Conservation (phyloP, 2,329 filamentous ascomycete species). For the Onygena corvina region DNA sequence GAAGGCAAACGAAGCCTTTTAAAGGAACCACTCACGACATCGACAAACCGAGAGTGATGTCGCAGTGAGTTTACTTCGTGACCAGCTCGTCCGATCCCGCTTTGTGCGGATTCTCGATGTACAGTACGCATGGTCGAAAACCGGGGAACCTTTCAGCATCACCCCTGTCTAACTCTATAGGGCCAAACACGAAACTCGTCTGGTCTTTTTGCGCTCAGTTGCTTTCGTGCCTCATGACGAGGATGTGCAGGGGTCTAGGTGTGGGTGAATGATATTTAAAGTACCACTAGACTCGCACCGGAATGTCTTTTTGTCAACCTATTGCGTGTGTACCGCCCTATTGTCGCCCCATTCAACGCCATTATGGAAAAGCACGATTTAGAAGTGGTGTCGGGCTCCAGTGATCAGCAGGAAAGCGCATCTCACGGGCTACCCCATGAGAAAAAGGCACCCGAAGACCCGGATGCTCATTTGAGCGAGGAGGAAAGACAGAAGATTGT, state of each 20-base stretch:
- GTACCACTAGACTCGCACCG: not conserved
- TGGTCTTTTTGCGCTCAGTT: no score
- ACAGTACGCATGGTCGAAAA: not conserved
- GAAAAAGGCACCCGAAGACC: not conserved
- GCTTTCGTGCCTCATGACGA: not conserved
- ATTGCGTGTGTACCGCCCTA: not conserved
- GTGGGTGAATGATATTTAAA: not conserved
- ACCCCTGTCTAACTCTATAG: not conserved
- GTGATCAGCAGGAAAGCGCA: not conserved
- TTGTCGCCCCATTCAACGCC: not conserved
- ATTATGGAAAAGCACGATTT: constrained; percentile 1
- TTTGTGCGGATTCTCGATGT: not conserved
- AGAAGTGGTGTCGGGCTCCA: not conserved
- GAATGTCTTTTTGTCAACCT: not conserved
- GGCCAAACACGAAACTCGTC: no score
- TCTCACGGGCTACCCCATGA: not conserved
- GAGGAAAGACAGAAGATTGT: constrained; percentile 53
- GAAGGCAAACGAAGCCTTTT: no score
- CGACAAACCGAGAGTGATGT: not conserved
- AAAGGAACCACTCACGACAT: no score
- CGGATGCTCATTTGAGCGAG: constrained; percentile 21
- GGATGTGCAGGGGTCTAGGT: not conserved
- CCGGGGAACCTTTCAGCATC: not conserved
- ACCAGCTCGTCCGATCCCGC: not conserved
- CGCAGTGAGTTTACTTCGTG: no score